Conservation (phyloP, 441 rosid genomes). For the Adansonia madagascariensis region DNA sequence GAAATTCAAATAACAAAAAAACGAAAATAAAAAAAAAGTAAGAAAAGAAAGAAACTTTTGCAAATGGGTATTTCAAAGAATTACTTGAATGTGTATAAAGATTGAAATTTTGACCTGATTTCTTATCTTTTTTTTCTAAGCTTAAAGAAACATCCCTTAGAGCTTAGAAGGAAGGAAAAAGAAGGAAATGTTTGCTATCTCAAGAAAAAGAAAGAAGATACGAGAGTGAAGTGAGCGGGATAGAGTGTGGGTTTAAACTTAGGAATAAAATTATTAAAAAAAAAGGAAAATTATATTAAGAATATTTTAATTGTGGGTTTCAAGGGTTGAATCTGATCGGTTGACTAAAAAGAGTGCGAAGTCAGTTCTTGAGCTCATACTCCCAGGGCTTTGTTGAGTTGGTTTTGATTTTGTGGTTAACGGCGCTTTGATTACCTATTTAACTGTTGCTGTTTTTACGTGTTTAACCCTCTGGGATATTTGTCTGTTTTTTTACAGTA, state of each 20-base stretch:
- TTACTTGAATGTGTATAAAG: constrained; percentile 19
- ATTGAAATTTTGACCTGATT: constrained; percentile 29
- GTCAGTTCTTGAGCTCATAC: not conserved
- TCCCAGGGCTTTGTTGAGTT: not conserved
- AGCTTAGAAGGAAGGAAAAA: constrained; percentile 37
- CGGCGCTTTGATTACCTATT: too few species aligned
- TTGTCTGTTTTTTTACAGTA: too few species aligned
- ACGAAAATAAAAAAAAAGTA: not conserved
- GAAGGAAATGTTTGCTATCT: constrained; percentile 17
- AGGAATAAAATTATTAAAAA: not conserved
- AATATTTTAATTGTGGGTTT: not conserved
- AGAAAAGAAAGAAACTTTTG: constrained; percentile 11
- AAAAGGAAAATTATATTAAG: not conserved
- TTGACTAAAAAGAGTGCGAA: not conserved
- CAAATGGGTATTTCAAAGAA: constrained; percentile 21
- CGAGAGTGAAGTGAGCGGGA: constrained; percentile 56
- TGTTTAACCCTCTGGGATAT: too few species aligned
- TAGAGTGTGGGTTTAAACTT: constrained; percentile 39
- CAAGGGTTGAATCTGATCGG: not conserved
- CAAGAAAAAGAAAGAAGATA: constrained; percentile 8
- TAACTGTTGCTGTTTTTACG: too few species aligned
- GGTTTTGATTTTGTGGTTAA: constrained; percentile 17
- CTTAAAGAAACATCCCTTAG: constrained; percentile 30
- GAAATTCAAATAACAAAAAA: constrained; percentile 13
- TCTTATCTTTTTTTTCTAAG: constrained; percentile 21